Evolutionary conservation across 176 grass and related monocot species (phyloP).

Genomic region (Oryza meyeriana): DNA sequence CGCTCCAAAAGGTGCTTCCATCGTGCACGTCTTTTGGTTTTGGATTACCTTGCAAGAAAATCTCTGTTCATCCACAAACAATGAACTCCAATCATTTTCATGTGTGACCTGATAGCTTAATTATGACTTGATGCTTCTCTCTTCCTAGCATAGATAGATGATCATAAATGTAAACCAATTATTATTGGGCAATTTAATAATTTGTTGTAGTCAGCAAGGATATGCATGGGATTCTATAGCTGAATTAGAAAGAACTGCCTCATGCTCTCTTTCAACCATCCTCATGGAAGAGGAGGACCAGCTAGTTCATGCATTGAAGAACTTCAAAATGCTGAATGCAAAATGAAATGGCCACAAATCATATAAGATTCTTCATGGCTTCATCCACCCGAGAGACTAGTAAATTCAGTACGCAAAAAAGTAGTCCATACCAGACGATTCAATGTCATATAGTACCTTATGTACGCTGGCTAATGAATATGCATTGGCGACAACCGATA

Average conservation of each 20-base stretch:
- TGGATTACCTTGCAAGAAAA: constrained; percentile 33
- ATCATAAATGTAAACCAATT: neutral
- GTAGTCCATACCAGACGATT: neutral
- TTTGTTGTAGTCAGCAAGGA: neutral
- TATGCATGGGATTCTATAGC: neutral
- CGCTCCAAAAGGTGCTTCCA: constrained; percentile 19
- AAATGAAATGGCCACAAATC: neutral
- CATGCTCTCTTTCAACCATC: neutral
- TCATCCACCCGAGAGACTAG: neutral
- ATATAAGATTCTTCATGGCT: neutral
- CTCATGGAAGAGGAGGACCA: neutral
- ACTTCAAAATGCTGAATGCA: neutral
- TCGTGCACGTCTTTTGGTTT: constrained; percentile 34
- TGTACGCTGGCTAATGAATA: neutral
- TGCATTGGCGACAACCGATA: neutral
- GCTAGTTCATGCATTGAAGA: neutral
- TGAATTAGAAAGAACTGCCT: neutral
- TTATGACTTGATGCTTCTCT: neutral
- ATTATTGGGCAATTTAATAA: neutral
- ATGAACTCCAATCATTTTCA: constrained; percentile 44
- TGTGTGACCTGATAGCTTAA: neutral
- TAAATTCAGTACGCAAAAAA: neutral
- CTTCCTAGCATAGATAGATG: neutral
- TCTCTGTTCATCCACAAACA: constrained; percentile 22
- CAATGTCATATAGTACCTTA: neutral